phyloP scores from a whole-genome alignment of 257 asterid species.

The Solanum sejunctum region DNA sequence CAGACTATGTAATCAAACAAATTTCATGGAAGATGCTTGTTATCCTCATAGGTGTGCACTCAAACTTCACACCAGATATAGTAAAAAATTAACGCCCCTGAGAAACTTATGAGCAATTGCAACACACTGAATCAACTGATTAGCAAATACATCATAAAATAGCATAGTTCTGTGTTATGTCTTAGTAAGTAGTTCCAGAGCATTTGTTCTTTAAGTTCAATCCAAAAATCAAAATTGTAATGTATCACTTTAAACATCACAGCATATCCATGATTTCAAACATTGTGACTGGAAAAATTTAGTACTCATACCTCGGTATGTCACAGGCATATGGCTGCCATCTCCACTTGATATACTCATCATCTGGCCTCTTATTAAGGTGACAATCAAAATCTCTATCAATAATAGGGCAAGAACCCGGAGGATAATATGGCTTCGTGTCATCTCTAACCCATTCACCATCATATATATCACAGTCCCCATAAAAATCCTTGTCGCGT shows the following conservation, averaged over 20 bases:
- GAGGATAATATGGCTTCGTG: conserved; percentile 61
- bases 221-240: background rate
- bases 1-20: background rate
- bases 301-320: conserved; percentile 55
- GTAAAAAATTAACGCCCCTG: background rate
- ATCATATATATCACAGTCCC: conserved; percentile 60
- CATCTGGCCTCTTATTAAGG: conserved; percentile 70
- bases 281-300: background rate
- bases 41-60: background rate
- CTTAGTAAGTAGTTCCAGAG: background rate
- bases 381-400: conserved; percentile 82
- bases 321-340: conserved; percentile 90
- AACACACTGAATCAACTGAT: background rate
- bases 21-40: background rate
- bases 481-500: conserved; percentile 12
- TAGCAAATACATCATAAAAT: background rate
- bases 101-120: background rate
- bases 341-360: conserved; percentile 61
- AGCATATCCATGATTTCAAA: background rate
- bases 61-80: background rate
- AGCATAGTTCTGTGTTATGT: background rate
- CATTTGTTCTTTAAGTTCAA: background rate
- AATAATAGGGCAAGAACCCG: conserved; percentile 76
- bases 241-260: background rate
- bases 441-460: conserved; percentile 92